Percentiles rank a stretch among this genome's conserved stretches.
These are phyloP conservation scores for Hypoxylon sp. DNA, from an alignment of 2,329 filamentous ascomycete genomes.

Conservation along the genomic window DNA sequence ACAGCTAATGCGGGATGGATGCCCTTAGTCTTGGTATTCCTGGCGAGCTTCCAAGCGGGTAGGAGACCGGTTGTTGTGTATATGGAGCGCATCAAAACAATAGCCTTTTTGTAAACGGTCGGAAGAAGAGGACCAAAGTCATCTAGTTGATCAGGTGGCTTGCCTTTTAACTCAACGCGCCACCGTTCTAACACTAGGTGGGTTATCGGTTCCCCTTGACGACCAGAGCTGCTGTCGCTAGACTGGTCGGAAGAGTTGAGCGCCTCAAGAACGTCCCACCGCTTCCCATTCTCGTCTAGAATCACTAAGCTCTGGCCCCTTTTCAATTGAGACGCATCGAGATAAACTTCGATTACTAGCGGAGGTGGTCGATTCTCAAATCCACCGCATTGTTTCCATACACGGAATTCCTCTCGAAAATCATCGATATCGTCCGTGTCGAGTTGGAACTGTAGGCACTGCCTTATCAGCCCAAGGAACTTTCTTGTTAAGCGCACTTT, in stretches of 20 bases:
- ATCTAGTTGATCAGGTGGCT: slow-evolving; percentile 62
- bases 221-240: slow-evolving; percentile 62
- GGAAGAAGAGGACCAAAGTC: slow-evolving; percentile 78
- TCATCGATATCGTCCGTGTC: slow-evolving; percentile 93
- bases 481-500: background rate
- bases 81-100: slow-evolving; percentile 92
- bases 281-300: slow-evolving; percentile 89
- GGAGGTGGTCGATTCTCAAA: slow-evolving; percentile 84
- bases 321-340: slow-evolving; percentile 84
- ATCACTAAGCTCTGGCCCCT: slow-evolving; percentile 90
- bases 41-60: slow-evolving; percentile 86
- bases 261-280: slow-evolving; percentile 91
- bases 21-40: slow-evolving; percentile 80
- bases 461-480: slow-evolving; percentile 30
- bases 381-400: slow-evolving; percentile 86
- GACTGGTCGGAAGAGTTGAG: slow-evolving; percentile 75
- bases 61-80: slow-evolving; percentile 86
- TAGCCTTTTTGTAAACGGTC: slow-evolving; percentile 96
- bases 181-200: slow-evolving; percentile 93
- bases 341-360: slow-evolving; percentile 89
- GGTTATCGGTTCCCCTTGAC: slow-evolving; percentile 66
- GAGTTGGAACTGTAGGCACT: slow-evolving; percentile 84
- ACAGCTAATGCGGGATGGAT: slow-evolving; percentile 78
- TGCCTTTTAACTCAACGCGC: slow-evolving; percentile 84
- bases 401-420: slow-evolving; percentile 83